A percentile compares a stretch with the other conserved stretches of the same genome.
phyloP scores from a whole-genome alignment of 78 protist genomes.

The Polysphondylium violaceum region DNA sequence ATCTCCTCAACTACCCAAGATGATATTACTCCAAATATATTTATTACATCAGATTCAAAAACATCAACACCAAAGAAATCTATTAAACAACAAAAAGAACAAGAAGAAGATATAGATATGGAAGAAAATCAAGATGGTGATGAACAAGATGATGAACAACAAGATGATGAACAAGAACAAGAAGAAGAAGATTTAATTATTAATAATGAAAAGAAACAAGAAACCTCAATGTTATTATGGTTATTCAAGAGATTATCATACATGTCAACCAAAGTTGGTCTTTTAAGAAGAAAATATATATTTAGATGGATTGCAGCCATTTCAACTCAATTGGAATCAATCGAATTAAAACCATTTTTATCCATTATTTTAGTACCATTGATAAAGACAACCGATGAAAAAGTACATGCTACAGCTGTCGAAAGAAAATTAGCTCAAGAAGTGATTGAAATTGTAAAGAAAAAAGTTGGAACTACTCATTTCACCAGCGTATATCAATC shows the following conservation, averaged over 20 bases:
- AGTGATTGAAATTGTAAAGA: slow-evolving; percentile 34
- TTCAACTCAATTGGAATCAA: slow-evolving; percentile 19
- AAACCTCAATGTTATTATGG: slow-evolving; percentile 51
- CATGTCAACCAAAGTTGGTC: slow-evolving; percentile 50
- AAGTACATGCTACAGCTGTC: not conserved
- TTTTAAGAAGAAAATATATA: slow-evolving; percentile 47
- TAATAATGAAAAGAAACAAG: not conserved
- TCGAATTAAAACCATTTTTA: slow-evolving; percentile 18
- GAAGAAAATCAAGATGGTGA: slow-evolving; percentile 6
- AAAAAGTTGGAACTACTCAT: slow-evolving; percentile 27
- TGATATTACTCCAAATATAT: slow-evolving; percentile 53
- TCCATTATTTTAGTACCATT: slow-evolving; percentile 33
- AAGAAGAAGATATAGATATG: not conserved
- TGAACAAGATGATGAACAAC: not conserved
- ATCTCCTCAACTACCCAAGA: not conserved
- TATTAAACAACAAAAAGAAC: not conserved
- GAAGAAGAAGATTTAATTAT: slow-evolving; percentile 5
- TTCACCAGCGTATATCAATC: slow-evolving; percentile 11
- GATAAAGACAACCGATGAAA: slow-evolving; percentile 25
- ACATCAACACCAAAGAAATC: not conserved
- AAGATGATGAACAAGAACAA: not conserved
- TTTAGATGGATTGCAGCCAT: slow-evolving; percentile 73
- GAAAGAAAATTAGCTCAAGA: slow-evolving; percentile 42
- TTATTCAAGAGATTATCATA: slow-evolving; percentile 70
- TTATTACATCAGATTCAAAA: too few species aligned